These are phyloP conservation scores for Violaceomyces palustris DNA, from an alignment of 1,284 basidiomycete genomes.

Conservation along the genomic window DNA sequence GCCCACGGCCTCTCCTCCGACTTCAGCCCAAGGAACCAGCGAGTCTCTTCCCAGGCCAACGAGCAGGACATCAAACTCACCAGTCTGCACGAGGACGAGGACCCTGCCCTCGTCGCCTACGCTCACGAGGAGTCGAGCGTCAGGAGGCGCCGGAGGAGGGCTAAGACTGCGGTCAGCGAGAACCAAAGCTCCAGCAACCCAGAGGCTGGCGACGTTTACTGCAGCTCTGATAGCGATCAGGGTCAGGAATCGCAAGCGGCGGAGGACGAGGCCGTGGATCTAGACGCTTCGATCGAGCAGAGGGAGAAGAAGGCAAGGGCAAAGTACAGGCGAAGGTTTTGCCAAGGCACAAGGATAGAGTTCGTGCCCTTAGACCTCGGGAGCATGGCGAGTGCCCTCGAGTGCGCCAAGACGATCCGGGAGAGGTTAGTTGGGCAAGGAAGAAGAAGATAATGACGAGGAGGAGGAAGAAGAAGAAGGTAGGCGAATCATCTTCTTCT, in stretches of 20 bases:
- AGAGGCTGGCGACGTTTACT: background rate
- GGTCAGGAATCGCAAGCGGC: background rate
- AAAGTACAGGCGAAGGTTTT: constrained; percentile 41
- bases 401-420: constrained; percentile 38
- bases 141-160: constrained; percentile 22
- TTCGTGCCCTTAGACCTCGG: constrained; percentile 49
- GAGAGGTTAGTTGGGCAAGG: constrained; percentile 8
- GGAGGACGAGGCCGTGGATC: constrained; percentile 4
- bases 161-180: constrained; percentile 16
- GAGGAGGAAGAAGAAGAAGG: background rate
- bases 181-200: constrained; percentile 4
- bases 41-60: constrained; percentile 20
- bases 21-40: constrained; percentile 17
- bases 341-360: constrained; percentile 45
- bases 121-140: constrained; percentile 26
- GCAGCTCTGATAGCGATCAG: constrained; percentile 4
- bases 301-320: constrained; percentile 38
- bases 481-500: too few species aligned
- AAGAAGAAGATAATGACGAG: too few species aligned
- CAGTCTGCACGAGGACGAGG: constrained; percentile 37
- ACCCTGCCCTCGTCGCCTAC: constrained; percentile 29
- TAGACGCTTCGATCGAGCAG: constrained; percentile 16
- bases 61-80: constrained; percentile 22
- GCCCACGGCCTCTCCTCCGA: constrained; percentile 26
- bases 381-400: constrained; percentile 46